A percentile compares a stretch with the other conserved stretches of the same genome.
Evolutionary conservation across 257 asterid species (phyloP).

Genomic region (Striga asiatica): DNA sequence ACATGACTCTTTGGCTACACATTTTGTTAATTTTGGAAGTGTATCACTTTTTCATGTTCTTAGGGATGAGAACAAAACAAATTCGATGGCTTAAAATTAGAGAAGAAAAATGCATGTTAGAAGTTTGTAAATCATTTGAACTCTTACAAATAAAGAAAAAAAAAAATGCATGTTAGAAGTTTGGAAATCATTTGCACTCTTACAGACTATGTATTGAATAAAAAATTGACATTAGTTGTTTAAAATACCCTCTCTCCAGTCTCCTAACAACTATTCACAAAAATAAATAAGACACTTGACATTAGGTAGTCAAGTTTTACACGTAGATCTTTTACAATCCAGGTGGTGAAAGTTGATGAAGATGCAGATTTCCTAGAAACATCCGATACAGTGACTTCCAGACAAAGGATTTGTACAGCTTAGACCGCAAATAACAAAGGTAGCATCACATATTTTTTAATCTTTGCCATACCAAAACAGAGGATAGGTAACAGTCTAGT

Average conservation of each 20-base stretch:
- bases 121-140: not conserved
- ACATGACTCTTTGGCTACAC: not conserved
- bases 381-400: not conserved
- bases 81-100: not conserved
- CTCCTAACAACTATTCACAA: too few species aligned
- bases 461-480: too few species aligned
- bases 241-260: too few species aligned
- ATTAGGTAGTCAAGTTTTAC: not conserved
- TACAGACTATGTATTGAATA: not conserved
- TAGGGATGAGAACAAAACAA: not conserved
- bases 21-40: slow-evolving; percentile 3
- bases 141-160: not conserved
- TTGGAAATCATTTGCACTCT: not conserved
- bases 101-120: not conserved
- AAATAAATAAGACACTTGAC: too few species aligned
- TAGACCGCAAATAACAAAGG: not conserved
- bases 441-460: not conserved
- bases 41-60: not conserved
- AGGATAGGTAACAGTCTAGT: too few species aligned
- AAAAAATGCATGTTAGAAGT: not conserved
- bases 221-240: too few species aligned
- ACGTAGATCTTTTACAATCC: not conserved
- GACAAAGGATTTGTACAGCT: not conserved
- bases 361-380: slow-evolving; percentile 1
- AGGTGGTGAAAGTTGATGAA: too few species aligned